A percentile compares a stretch with the other conserved stretches of the same genome.
These are phyloP conservation scores for Exophiala oligosperma DNA, from an alignment of 2,329 filamentous ascomycete genomes.

Conservation along the genomic window DNA sequence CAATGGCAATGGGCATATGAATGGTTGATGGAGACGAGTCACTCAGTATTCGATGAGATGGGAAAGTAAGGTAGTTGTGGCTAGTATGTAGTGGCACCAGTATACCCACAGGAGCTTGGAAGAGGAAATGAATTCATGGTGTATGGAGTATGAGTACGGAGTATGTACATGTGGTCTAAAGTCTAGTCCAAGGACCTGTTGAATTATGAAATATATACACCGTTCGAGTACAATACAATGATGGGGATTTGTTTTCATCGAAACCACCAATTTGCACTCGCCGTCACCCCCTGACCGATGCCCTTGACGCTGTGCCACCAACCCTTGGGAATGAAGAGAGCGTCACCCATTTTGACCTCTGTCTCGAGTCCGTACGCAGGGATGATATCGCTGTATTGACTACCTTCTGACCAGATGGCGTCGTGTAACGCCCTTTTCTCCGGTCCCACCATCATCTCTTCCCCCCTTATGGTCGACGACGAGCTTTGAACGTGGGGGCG, in stretches of 20 bases:
- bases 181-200: too few relatives aligned
- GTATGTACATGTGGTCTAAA: too few relatives aligned
- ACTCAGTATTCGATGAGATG: too few relatives aligned
- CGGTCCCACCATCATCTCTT: slow-evolving; percentile 86
- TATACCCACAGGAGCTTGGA: background rate
- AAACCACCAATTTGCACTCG: slow-evolving; percentile 79
- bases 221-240: too few relatives aligned
- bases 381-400: slow-evolving; percentile 27
- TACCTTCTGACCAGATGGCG: slow-evolving; percentile 64
- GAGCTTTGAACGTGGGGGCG: slow-evolving; percentile 19
- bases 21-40: background rate
- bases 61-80: too few relatives aligned
- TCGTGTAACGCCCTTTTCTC: slow-evolving; percentile 68
- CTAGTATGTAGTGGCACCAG: background rate
- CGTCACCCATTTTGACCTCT: slow-evolving; percentile 64
- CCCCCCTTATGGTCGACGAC: slow-evolving; percentile 59
- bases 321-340: slow-evolving; percentile 74
- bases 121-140: background rate
- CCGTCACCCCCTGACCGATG: slow-evolving; percentile 56
- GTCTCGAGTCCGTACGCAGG: slow-evolving; percentile 49
- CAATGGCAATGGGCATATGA: background rate
- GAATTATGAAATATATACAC: too few relatives aligned
- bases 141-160: background rate
- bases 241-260: slow-evolving; percentile 46
- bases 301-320: slow-evolving; percentile 88